Evolutionary conservation across 1,284 basidiomycete genomes (phyloP).

Genomic region (Naganishia sp.): DNA sequence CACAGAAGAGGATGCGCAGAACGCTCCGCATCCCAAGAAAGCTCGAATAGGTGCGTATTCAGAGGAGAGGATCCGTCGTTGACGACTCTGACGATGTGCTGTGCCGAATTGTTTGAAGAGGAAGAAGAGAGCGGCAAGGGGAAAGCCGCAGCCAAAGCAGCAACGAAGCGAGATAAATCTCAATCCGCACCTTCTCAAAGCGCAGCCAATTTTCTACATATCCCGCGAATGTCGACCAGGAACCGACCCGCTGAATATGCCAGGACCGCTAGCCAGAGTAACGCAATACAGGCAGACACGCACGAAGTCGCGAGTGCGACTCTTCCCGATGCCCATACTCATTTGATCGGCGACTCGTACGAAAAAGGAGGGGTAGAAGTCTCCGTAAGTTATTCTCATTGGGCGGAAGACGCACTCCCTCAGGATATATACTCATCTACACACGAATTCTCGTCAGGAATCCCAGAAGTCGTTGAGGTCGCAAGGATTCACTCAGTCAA

Average conservation of each 20-base stretch:
- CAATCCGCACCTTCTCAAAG: no score
- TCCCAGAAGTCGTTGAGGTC: no score
- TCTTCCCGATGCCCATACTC: not conserved
- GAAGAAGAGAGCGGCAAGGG: not conserved
- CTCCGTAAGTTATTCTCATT: not conserved
- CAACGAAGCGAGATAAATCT: not conserved
- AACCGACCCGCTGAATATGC: not conserved
- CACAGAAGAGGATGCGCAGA: no score
- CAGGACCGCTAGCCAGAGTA: not conserved
- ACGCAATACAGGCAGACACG: not conserved
- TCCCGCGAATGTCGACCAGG: slow-evolving; percentile 9
- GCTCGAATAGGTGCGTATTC: no score
- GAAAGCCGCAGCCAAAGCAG: not conserved
- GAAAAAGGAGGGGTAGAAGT: not conserved
- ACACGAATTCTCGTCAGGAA: no score
- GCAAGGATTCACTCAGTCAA: not conserved
- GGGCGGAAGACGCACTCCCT: no score
- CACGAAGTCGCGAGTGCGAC: not conserved
- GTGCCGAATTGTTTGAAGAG: not conserved
- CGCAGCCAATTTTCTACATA: no score
- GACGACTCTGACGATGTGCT: not conserved
- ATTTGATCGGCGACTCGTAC: not conserved
- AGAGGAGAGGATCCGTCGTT: no score
- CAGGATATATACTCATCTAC: no score
- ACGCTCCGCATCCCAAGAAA: no score